Base-by-base conservation (phyloP, 805 yeast species). In the Kockiozyma suomiensis region DNA sequence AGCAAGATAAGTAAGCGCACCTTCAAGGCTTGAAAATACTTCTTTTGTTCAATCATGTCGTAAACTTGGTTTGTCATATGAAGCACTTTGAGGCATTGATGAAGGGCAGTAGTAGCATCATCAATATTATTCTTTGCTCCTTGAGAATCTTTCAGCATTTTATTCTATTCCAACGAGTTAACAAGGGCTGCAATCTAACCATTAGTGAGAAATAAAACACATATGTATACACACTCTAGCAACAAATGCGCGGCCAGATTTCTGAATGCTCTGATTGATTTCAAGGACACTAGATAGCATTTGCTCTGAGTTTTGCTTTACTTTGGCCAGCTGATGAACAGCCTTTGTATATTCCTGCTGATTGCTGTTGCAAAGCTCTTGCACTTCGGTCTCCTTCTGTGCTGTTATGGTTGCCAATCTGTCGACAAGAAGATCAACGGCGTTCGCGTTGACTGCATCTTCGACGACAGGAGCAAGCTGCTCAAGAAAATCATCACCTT, bases 61-160 rank as follows among this genome's bases (percentile, higher is more conserved):
- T 90, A 90, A 50, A 91, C 88, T 69, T 85, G 88, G 74, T 91
- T 92, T 15, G 96, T 88, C 66, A 88, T 81, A 69, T 92, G 96
- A 56, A 93, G 78, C 8, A 92, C 92, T 65, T 87, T 90, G 25
- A 92, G 77, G 66, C 96, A 87, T 51, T 85, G 79, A 56, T 82
- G 83, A 37, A 93, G 82, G 21, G 90, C 84, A 41, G 82, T 79
- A 6, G 82, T 82, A 0, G 96, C 86, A 66, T 88, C 90, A 54
- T 82, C 82, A 62, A 93, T 85, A 70, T 88, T 88, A 53, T 76
- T 76, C 17, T 84, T 79, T 5, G 87, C 82, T 65, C 85, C 85
- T 66, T 86, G 87, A 60, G 84, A 77, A 54, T 83, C 83, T 25
- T 88, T 75, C 50, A 83, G 78, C 43, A 76, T 72, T 66, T 82